These are phyloP conservation scores for Leccinellum rugosiceps DNA, from an alignment of 768 basidiomycete genomes.

Conservation along the genomic window DNA sequence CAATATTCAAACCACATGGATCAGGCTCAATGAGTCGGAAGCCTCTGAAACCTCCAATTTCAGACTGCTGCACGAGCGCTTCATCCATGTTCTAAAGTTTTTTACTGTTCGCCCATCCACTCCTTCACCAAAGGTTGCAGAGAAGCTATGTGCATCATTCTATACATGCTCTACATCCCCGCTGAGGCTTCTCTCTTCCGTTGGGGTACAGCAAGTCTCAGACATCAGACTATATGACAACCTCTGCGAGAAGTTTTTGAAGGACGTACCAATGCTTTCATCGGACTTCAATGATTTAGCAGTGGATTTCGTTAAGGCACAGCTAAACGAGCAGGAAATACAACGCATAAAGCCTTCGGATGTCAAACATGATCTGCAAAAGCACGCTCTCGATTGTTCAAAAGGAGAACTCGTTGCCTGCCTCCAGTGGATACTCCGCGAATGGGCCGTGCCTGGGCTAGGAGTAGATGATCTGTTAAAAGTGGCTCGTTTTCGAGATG, in stretches of 20 bases:
- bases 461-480: not conserved
- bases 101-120: not conserved
- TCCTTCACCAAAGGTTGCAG: not conserved
- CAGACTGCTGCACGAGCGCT: not conserved
- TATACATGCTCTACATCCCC: not conserved
- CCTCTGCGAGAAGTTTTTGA: conserved; percentile 35
- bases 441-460: no score
- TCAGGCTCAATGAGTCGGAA: no score
- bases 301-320: conserved; percentile 39
- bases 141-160: not conserved
- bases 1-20: not conserved
- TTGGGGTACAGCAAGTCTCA: not conserved
- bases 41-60: not conserved
- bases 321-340: not conserved
- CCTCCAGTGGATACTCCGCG: conserved; percentile 2
- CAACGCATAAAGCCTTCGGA: not conserved
- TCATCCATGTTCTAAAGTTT: not conserved
- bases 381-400: not conserved
- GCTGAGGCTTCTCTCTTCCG: not conserved
- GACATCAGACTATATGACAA: not conserved
- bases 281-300: conserved; percentile 51
- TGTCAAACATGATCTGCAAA: not conserved
- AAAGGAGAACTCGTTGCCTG: conserved; percentile 5
- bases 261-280: conserved; percentile 69
- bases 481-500: conserved; percentile 39